phyloP scores from a whole-genome alignment of 2,329 filamentous ascomycete genomes.

The Aschersonia sp. region DNA sequence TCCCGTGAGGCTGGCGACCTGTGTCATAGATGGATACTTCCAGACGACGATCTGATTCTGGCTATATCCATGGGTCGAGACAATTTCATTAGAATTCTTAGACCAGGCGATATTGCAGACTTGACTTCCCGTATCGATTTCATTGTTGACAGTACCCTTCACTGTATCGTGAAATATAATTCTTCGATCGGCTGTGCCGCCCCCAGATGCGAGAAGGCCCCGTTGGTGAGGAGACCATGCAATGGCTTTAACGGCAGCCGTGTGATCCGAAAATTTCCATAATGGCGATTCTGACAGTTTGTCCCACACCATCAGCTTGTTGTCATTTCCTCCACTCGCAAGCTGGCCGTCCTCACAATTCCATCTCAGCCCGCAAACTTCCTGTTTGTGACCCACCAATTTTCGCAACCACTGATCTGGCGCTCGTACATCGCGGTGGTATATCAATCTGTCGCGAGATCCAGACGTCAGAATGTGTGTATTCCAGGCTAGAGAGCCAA shows the following conservation, averaged over 20 bases:
- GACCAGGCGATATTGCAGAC: slow-evolving; percentile 98
- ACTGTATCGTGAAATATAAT: slow-evolving; percentile 98
- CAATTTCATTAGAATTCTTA: slow-evolving; percentile 94
- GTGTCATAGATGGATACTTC: slow-evolving; percentile 98
- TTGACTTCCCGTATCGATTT: slow-evolving; percentile 91
- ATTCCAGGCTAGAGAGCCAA: slow-evolving; percentile 94
- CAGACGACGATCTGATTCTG: slow-evolving; percentile 98
- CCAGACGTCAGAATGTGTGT: slow-evolving; percentile 94
- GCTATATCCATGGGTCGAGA: slow-evolving; percentile 91
- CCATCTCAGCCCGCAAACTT: slow-evolving; percentile 94
- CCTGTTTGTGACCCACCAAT: slow-evolving; percentile 89
- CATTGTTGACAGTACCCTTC: slow-evolving; percentile 66
- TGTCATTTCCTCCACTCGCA: slow-evolving; percentile 93
- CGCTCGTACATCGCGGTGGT: slow-evolving; percentile 86
- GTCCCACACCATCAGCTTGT: slow-evolving; percentile 98
- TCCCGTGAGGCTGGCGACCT: slow-evolving; percentile 86
- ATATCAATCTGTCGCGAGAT: slow-evolving; percentile 83
- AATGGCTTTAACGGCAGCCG: slow-evolving; percentile 92
- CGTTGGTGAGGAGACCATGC: slow-evolving; percentile 95
- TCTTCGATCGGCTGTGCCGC: slow-evolving; percentile 85
- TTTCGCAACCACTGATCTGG: slow-evolving; percentile 82
- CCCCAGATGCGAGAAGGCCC: slow-evolving; percentile 84
- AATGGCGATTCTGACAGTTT: slow-evolving; percentile 83
- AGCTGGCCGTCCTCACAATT: slow-evolving; percentile 92
- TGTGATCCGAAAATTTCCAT: slow-evolving; percentile 90